Base-by-base conservation (phyloP, 2,329 filamentous ascomycete genomes). In the Ophiostoma quercus region DNA sequence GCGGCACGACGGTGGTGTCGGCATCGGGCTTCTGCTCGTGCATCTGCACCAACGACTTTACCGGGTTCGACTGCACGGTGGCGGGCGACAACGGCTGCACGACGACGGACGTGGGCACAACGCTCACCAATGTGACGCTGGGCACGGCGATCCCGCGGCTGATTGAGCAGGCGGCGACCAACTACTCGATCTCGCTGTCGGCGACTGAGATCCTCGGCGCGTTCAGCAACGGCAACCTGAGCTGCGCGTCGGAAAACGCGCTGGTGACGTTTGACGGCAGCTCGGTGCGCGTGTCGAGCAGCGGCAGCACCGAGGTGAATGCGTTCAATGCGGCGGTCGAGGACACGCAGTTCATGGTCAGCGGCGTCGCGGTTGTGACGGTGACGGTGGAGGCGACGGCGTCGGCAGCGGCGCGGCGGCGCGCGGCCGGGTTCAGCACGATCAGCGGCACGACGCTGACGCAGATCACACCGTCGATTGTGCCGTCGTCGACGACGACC, bases 11-110 rank as follows among this genome's bases (percentile, higher is more conserved):
- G 69, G 85, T 94, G 19, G 79, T 92, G 25, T 74, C 74, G 12
- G 86, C 85, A 19, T 82, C 87, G 70, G 85, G 87, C 3, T 81
- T 85, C 25, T 98, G 94, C 79, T 90, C 89, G 14, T 99, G 94
- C 77, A 87, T 97, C 62, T 99, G 94, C 79, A 88, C 90, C 29
- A 93, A 95, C 75, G 92, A 94, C 1, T 98, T 94, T 77, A 94
- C 91, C 0, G 84, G 85, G 16, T 79, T 80, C 29, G 81, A 84
- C 71, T 88, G 86, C 75, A 82, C 81, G 5, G 77, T 79, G 32
- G 77, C 79, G 1, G 82, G 81, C 67, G 77, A 81, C 0, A 78
- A 81, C 54, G 85, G 84, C 19, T 88, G 86, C 75, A 84, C 84
- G 1, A 85, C 83, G 1, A 83, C 84, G 11, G 79, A 81, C 37